These are phyloP conservation scores for Colletotrichum sp. DNA, from an alignment of 2,329 filamentous ascomycete genomes.

Conservation along the genomic window DNA sequence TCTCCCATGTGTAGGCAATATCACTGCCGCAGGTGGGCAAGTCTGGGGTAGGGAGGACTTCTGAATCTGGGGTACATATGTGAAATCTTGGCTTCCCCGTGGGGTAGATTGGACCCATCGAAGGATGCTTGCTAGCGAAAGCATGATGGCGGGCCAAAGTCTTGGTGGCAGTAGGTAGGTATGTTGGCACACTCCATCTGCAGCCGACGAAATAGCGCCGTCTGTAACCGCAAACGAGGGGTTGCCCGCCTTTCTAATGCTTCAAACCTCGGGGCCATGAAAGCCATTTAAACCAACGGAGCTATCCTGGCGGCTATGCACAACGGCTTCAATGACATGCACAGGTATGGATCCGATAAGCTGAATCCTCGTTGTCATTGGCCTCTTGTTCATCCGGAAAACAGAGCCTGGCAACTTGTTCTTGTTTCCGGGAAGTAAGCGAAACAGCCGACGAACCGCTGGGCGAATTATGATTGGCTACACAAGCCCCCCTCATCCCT, in stretches of 20 bases:
- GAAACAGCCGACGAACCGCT: not conserved
- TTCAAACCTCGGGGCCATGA: not conserved
- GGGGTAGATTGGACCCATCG: not conserved
- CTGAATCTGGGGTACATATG: not conserved
- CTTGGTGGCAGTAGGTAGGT: not conserved
- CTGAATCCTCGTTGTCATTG: not conserved
- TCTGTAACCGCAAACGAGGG: not conserved
- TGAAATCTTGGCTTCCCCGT: not conserved
- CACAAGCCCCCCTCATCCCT: not conserved
- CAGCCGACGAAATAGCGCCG: not conserved
- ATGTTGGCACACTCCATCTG: not conserved
- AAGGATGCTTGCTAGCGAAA: not conserved
- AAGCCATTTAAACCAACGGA: not conserved
- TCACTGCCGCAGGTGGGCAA: not conserved
- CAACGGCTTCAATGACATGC: not conserved
- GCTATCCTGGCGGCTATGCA: not conserved
- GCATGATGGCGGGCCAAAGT: not conserved
- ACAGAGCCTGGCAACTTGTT: not conserved
- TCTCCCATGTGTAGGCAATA: not conserved
- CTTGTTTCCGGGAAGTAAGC: not conserved
- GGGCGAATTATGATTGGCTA: not conserved
- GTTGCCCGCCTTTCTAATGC: not conserved
- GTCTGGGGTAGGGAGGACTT: not conserved
- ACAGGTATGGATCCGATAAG: not conserved
- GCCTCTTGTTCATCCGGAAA: not conserved